Evolutionary conservation across 2,329 filamentous ascomycete genomes (phyloP), one percentile per base, ranked within the genome.

Genomic region (Arthroderma sp.): DNA sequence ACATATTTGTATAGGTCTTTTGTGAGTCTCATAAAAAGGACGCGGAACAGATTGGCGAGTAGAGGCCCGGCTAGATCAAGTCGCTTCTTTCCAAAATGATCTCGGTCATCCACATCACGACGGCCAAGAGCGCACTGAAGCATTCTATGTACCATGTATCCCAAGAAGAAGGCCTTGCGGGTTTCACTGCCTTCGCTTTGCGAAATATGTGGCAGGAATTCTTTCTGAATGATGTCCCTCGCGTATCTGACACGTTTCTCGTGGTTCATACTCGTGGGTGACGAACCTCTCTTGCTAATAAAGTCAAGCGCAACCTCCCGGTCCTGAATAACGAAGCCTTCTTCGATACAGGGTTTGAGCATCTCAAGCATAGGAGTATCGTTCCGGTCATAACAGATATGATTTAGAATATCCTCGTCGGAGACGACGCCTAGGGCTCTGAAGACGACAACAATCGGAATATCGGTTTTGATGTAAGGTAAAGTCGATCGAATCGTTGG

Each of bases 21-120:
- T 38, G 87, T 93, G 61, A 98, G 79, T 62, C 91, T 85, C 51
- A 86, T 80, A 63, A 95, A 89, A 48, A 96, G 81, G 49, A 82
- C 82, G 50, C 91, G 83, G 77, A 98, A 98, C 36, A 98, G 75
- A 61, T 93, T 94, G n/a, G 89, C 89, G 54, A 98, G 78, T 46
- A 98, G 73, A 30, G 91, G 89, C 51, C 91, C 91, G 46, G 91
- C 89, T 56, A 98, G 75, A 70, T 98, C 91, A 46, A 98, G 74
- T 53, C 91, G 83, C 75, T 98, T 98, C 75, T 96, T 96, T 58
- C 91, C 91, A 59, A 98, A 95, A 64, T 98, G 93, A 71, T 98
- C 91, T 70, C 91, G 85, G 60, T 98, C 91, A 58, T 98, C 91
- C 28, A 87, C 86, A 61, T 96, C 91, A 50, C 87, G 83, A 50